Base-by-base conservation (phyloP, 73 alveolate genomes). In the Paramecium pentaurelia region DNA sequence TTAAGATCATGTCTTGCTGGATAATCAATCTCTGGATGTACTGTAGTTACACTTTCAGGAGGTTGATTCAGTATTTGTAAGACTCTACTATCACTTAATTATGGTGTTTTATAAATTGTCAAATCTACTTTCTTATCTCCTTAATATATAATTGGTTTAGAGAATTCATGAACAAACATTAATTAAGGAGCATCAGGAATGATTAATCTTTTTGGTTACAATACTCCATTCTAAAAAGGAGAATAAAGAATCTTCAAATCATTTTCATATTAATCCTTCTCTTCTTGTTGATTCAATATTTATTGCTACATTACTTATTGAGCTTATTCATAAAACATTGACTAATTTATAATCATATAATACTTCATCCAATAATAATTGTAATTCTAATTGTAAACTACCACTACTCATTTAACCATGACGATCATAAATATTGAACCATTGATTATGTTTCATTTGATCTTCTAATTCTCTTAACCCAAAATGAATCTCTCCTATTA, bases 1-100 rank as follows among this genome's bases (percentile, higher is more conserved):
- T 75, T 75, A 6, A 75, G 60, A 75, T 75, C 88, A n/a, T 36
- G 22, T 37, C 47, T 75, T 75, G 88, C 88, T 36, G 88, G 88
- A 75, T 75, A 75, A 36, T 75, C 60, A 37, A 22, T 75, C 14
- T 75, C 88, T 36, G 88, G 88, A 30, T 38, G 34, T 12, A 75
- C 88, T 22, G 58, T 36, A 10, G 60, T 36, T 1, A 38, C 58
- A 42, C 68, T 75, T 42, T 75, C 88, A 38, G 58, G 58, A n/a
- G 58, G 70, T n/a, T 30, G 68, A 20, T 75, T 75, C 60, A 75
- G n/a, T 20, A 75, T 38, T 42, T 75, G 20, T 10, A 38, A n/a
- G 2, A 75, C 88, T 22, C 60, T 38, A 38, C 60, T 42, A 75
- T 75, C 88, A 38, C 68, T 38, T 6, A 75, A 75, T 36, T 75